These are phyloP conservation scores for Clavaria fumosa DNA, from an alignment of 768 basidiomycete genomes.

Conservation along the genomic window DNA sequence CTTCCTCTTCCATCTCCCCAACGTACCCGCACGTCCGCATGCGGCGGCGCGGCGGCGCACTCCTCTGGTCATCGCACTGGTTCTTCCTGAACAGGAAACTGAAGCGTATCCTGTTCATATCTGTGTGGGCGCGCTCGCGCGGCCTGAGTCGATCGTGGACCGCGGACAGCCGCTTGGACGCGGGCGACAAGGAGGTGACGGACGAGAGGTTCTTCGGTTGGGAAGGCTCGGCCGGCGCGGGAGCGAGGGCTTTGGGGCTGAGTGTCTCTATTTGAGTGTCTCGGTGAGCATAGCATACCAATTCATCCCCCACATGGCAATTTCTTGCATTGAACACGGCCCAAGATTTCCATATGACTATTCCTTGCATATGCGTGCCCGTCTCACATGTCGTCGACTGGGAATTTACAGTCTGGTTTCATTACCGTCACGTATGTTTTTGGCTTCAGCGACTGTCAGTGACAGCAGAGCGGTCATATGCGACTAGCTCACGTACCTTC, in stretches of 20 bases:
- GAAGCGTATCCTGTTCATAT: slow-evolving; percentile 85
- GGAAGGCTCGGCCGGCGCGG: slow-evolving; percentile 65
- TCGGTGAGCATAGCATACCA: too few relatives aligned
- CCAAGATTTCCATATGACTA: too few relatives aligned
- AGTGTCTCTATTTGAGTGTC: slow-evolving; percentile 9
- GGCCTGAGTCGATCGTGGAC: slow-evolving; percentile 37
- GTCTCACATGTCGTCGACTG: too few relatives aligned
- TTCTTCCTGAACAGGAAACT: slow-evolving; percentile 90
- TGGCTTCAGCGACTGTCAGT: too few relatives aligned
- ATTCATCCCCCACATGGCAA: too few relatives aligned
- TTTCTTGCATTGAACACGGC: too few relatives aligned
- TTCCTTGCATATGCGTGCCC: too few relatives aligned
- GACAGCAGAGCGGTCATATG: too few relatives aligned
- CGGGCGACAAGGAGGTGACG: slow-evolving; percentile 23
- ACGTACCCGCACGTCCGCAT: too few relatives aligned
- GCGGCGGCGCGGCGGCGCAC: slow-evolving; percentile 48
- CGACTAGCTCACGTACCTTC: too few relatives aligned
- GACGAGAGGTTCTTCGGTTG: slow-evolving; percentile 63
- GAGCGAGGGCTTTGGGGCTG: slow-evolving; percentile 70
- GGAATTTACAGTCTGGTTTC: too few relatives aligned
- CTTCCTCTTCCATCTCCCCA: slow-evolving; percentile 11
- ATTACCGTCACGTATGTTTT: too few relatives aligned
- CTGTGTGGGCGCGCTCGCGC: slow-evolving; percentile 76
- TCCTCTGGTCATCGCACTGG: slow-evolving; percentile 95
- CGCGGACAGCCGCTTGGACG: slow-evolving; percentile 31